phyloP scores from a whole-genome alignment of 371 early-diverging fungal genomes.

The Apophysomyces variabilis region DNA sequence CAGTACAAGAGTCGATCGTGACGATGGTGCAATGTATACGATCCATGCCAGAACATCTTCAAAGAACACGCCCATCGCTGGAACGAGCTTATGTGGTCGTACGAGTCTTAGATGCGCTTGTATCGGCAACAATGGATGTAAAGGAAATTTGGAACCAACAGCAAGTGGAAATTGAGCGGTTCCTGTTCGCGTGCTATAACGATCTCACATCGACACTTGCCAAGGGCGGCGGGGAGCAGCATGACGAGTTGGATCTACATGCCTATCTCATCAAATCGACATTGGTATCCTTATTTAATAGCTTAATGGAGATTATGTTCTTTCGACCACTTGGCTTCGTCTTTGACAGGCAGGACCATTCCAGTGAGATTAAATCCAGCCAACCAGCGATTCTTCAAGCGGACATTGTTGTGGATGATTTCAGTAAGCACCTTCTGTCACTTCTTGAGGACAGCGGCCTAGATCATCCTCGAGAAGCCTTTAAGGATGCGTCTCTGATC shows the following conservation, averaged over 20 bases:
- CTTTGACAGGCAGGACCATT: conserved; percentile 24
- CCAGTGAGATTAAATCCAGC: conserved; percentile 12
- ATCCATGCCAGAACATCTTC: not conserved
- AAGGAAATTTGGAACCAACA: not conserved
- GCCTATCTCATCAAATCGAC: conserved; percentile 18
- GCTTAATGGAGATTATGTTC: conserved; percentile 30
- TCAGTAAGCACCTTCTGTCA: conserved; percentile 43
- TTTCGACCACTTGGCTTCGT: conserved; percentile 37
- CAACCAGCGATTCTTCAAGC: not conserved
- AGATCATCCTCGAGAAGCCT: conserved; percentile 38
- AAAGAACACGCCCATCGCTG: not conserved
- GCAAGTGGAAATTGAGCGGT: conserved; percentile 3
- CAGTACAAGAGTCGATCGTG: not conserved
- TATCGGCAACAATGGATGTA: conserved; percentile 14
- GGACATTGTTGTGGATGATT: conserved; percentile 30
- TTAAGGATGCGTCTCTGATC: conserved; percentile 74
- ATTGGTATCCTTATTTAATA: conserved; percentile 33
- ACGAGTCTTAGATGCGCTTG: conserved; percentile 19
- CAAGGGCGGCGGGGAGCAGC: not conserved
- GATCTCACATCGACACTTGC: not conserved
- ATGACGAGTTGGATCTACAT: not conserved
- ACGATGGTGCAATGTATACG: not conserved
- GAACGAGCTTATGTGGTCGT: conserved; percentile 18
- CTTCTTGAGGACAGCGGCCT: conserved; percentile 56
- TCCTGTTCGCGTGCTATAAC: conserved; percentile 14